Base-by-base conservation (phyloP, 768 basidiomycete genomes). In the Kwoniella sp. region DNA sequence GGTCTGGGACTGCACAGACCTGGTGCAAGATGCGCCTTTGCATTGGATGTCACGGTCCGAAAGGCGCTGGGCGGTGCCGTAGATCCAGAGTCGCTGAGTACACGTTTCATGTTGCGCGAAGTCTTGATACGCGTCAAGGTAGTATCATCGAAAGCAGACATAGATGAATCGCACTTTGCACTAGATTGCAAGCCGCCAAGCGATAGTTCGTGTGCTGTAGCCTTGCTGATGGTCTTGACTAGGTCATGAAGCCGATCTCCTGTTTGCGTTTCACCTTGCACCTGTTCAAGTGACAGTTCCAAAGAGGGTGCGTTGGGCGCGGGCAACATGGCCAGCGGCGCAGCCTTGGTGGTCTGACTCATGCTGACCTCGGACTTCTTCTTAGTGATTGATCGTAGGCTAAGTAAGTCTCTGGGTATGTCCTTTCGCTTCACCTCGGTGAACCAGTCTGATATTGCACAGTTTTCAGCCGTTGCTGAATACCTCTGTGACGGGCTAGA, bases 151-250 rank as follows among this genome's bases (percentile, higher is more conserved):
- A 33, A 29, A n/a, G 44, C 22, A n/a, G 32, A 17, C 15, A 31
- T 5, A 8, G 43, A 20, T 11, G 5, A 5, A 10, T 27, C 20
- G n/a, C 14, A 17, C 9, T 41, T 23, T 19, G 2, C 11, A 28
- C 43, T n/a, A 9, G 29, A 32, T 33, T 20, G 39, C 1, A 37
- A 11, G 6, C 36, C 34, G n/a, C 23, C 15, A 31, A 57, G 38
- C 5, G 51, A 37, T 8, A 57, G 57, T 42, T 56, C 61, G 27
- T 57, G 46, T 1, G 56, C 57, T 2, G 67, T 62, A 12, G 67
- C 67, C 48, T 63, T 66, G 32, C 56, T 56, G 57, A 69, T 69
- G 22, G 46, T 63, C 41, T 52, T 53, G 19, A 62, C 62, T 3
- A 66, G 47, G 37, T 69, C 67, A 2, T 47, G 56, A 7, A 63